phyloP scores from a whole-genome alignment of 768 basidiomycete genomes.

The Multifurca ochricompacta region DNA sequence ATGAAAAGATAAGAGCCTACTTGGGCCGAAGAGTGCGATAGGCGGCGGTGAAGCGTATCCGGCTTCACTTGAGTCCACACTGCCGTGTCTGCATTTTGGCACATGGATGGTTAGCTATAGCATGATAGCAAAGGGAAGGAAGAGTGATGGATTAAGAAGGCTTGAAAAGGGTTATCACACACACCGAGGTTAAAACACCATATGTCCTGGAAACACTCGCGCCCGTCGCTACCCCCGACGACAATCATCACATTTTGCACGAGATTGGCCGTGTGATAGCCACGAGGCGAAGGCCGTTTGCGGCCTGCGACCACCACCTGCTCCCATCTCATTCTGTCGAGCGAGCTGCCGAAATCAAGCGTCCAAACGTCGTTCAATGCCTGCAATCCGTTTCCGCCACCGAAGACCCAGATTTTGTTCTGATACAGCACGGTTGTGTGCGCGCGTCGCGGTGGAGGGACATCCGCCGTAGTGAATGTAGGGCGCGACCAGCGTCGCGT shows the following conservation, averaged over 20 bases:
- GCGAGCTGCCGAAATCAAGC: conserved; percentile 49
- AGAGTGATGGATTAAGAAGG: not conserved
- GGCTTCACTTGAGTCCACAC: conserved; percentile 37
- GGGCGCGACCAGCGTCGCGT: conserved; percentile 60
- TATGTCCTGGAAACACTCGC: conserved; percentile 80
- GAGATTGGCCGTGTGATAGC: conserved; percentile 88
- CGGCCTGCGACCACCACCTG: conserved; percentile 48
- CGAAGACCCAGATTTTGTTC: conserved; percentile 76
- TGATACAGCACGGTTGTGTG: conserved; percentile 76
- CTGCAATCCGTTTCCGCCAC: conserved; percentile 88
- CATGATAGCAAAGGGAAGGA: too few relatives aligned
- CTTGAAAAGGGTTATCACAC: conserved; percentile 23
- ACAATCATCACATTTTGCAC: conserved; percentile 82
- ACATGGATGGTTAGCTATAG: too few relatives aligned
- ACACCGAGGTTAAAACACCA: conserved; percentile 82
- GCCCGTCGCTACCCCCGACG: conserved; percentile 86
- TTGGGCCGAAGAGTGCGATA: conserved; percentile 82
- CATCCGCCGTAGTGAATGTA: conserved; percentile 20
- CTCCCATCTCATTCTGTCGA: conserved; percentile 47
- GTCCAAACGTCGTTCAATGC: conserved; percentile 90
- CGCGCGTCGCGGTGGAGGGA: conserved; percentile 59
- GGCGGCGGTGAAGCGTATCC: conserved; percentile 43
- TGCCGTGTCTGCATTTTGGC: conserved; percentile 26
- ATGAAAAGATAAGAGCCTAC: conserved; percentile 91
- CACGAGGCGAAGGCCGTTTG: conserved; percentile 52